Percentiles rank a stretch among this genome's conserved stretches.
These are phyloP conservation scores for Flaveria robusta DNA, from an alignment of 129 eudicot genomes.

Conservation along the genomic window DNA sequence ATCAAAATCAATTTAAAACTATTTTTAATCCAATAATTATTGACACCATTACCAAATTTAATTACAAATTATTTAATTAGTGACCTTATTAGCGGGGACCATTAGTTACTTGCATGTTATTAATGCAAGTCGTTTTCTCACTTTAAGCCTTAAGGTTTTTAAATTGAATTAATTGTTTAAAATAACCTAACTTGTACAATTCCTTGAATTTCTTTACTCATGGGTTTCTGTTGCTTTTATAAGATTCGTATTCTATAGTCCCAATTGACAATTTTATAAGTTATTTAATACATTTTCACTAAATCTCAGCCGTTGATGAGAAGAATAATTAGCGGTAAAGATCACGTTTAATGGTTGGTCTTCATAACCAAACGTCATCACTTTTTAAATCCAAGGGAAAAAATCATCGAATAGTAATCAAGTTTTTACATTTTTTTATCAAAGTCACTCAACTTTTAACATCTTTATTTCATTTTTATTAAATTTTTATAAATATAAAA, in stretches of 20 bases:
- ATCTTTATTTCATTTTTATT: no score
- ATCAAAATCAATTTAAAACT: slow-evolving; percentile 29
- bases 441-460: no score
- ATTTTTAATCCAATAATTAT: slow-evolving; percentile 39
- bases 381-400: not conserved
- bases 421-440: no score
- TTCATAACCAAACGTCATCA: slow-evolving; percentile 6
- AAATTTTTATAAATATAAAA: no score
- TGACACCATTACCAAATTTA: slow-evolving; percentile 47
- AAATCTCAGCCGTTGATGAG: slow-evolving; percentile 18
- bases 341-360: slow-evolving; percentile 32
- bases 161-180: slow-evolving; percentile 27
- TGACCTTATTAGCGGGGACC: slow-evolving; percentile 47
- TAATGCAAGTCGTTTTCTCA: slow-evolving; percentile 44
- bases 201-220: not conserved
- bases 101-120: slow-evolving; percentile 20
- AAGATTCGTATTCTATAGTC: slow-evolving; percentile 22
- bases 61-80: slow-evolving; percentile 7
- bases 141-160: slow-evolving; percentile 21
- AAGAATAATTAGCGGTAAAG: slow-evolving; percentile 10
- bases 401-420: not conserved
- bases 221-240: slow-evolving; percentile 12
- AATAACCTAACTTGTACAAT: slow-evolving; percentile 36
- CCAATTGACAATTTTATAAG: slow-evolving; percentile 26
- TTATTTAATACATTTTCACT: not conserved